Evolutionary conservation across 1,284 basidiomycete species (phyloP), one percentile per base, ranked within the genome.

Genomic region (Ganoderma lucidum): DNA sequence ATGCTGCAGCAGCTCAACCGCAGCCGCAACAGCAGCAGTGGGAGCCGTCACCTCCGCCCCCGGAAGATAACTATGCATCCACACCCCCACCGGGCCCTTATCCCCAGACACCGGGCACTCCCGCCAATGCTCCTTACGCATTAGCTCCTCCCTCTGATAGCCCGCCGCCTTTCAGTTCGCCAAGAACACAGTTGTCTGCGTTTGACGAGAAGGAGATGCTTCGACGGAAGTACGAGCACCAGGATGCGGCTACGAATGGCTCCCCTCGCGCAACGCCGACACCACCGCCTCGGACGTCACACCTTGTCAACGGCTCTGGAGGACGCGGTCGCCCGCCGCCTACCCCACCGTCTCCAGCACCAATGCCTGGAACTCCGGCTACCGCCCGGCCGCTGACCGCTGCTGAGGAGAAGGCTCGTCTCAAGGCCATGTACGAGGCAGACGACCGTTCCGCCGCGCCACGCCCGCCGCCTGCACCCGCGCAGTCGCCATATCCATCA

Each of bases 361-460:
- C 41, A 15, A 42, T 41, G 41, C 63, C 63, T 3, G 77, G 74
- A 6, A 74, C 75, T 28, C 77, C 71, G 45, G 78, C 67, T 53
- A 77, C 75, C 64, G 78, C 77, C 41, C 80, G 80, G 1, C 80
- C 88, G 1, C 77, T 94, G 70, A 90, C 88, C 4, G 93, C 93
- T 5, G 88, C 87, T 0, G 92, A 94, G 75, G 93, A 95, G 79
- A 94, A 94, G 80, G 91, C 91, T 19, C 79, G 87, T 65, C 78
- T 94, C 28, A 83, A 81, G 56, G 90, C 90, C 1, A 86, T 84
- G 77, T 92, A 87, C 71, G 91, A 88, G 41, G 85, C 85, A 0
- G 87, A 90, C 72, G 86, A 84, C 81, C 72, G 76, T 8, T 74
- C 67, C 15, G 53, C 69, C 14, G 66, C 74, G 5, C 55, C 71